Percentiles rank a stretch among this genome's conserved stretches.
These are phyloP conservation scores for Mallotus repandus DNA, from an alignment of 441 rosid species.

Conservation along the genomic window DNA sequence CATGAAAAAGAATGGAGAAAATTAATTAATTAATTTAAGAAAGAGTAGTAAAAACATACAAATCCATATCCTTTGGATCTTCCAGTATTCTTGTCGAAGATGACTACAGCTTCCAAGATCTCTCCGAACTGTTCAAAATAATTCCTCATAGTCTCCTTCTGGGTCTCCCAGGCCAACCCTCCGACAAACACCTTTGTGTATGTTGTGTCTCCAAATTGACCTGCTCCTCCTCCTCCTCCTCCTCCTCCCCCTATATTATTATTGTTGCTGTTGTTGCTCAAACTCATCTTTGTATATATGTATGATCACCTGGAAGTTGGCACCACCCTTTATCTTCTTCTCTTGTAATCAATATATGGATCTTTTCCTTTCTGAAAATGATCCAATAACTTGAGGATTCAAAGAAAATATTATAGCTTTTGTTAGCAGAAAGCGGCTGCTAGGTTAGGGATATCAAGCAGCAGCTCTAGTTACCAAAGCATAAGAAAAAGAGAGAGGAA, in stretches of 20 bases:
- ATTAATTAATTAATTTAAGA: not conserved
- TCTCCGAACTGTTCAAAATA: conserved; percentile 27
- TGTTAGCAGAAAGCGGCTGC: not conserved
- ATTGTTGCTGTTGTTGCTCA: not conserved
- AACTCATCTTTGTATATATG: not conserved
- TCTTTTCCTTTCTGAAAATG: not conserved
- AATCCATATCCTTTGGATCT: conserved; percentile 33
- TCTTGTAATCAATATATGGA: no score
- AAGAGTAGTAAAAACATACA: conserved; percentile 2
- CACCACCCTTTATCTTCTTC: no score
- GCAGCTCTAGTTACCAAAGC: not conserved
- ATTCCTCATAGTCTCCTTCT: conserved; percentile 23
- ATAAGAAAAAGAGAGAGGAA: not conserved
- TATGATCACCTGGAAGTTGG: no score
- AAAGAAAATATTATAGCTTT: no score
- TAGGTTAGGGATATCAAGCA: not conserved
- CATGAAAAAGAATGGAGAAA: not conserved
- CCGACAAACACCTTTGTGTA: conserved; percentile 28
- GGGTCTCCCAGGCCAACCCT: conserved; percentile 30
- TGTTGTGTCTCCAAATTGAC: conserved; percentile 74
- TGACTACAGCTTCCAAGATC: conserved; percentile 28
- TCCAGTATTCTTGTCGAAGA: conserved; percentile 25
- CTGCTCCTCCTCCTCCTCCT: conserved; percentile 1
- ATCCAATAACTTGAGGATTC: not conserved
- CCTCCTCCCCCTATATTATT: no score